These are phyloP conservation scores for Hyphodiscus sp. DNA, from an alignment of 2,329 filamentous ascomycete genomes.

Conservation along the genomic window DNA sequence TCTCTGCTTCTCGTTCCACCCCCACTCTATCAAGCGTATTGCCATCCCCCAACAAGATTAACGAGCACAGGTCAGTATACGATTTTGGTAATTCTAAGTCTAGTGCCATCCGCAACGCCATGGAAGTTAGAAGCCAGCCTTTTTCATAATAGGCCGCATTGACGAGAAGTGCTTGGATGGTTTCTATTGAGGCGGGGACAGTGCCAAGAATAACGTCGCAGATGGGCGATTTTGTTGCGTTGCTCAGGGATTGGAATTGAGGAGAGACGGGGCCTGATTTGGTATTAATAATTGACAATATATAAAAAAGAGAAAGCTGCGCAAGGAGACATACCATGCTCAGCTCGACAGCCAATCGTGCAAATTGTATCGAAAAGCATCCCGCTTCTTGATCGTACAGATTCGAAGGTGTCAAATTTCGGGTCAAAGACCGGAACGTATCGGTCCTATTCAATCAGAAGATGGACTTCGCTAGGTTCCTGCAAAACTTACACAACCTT, in stretches of 20 bases:
- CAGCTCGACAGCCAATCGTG: conserved; percentile 42
- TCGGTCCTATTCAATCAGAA: conserved; percentile 34
- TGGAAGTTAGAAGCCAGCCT: conserved; percentile 41
- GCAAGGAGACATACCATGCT: conserved; percentile 15
- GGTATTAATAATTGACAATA: too few species aligned
- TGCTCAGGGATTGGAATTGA: conserved; percentile 37
- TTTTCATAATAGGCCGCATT: conserved; percentile 47
- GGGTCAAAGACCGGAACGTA: conserved; percentile 43
- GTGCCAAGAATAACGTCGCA: conserved; percentile 38
- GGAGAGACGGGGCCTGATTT: conserved; percentile 32
- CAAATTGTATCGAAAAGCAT: conserved; percentile 47
- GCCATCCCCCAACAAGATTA: conserved; percentile 10
- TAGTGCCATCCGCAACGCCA: conserved; percentile 44
- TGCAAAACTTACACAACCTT: conserved; percentile 17
- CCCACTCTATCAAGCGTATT: conserved; percentile 10
- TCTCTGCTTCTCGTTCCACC: conserved; percentile 21
- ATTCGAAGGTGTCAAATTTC: conserved; percentile 37
- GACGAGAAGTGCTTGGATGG: conserved; percentile 44
- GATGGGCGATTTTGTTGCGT: conserved; percentile 38
- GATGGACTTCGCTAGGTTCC: too few species aligned
- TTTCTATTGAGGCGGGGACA: conserved; percentile 37
- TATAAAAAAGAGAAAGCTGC: not conserved
- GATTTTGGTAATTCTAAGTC: conserved; percentile 40
- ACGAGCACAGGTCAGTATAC: conserved; percentile 21
- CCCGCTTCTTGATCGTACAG: conserved; percentile 39